A percentile compares a stretch with the other conserved stretches of the same genome.
Evolutionary conservation across 495 filamentous ascomycete genomes (phyloP).

Genomic region (Lepraria neglecta): DNA sequence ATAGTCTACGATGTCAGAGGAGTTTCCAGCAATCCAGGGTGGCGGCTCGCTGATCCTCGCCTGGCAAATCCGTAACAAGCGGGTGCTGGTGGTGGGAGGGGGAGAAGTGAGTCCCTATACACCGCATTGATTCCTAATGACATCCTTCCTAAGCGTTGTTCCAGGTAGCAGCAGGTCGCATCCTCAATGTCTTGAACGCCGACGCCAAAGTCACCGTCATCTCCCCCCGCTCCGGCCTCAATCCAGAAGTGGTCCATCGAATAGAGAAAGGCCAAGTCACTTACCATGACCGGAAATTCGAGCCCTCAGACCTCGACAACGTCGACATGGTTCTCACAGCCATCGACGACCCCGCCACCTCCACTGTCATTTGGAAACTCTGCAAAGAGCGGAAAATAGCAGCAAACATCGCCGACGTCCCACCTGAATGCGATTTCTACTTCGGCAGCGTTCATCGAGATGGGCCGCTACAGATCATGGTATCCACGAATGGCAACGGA

Average conservation of each 20-base stretch:
- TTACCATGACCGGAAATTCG: slow-evolving; percentile 75
- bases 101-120: slow-evolving; percentile 60
- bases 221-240: slow-evolving; percentile 70
- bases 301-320: slow-evolving; percentile 69
- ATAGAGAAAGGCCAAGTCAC: slow-evolving; percentile 64
- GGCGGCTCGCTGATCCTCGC: slow-evolving; percentile 90
- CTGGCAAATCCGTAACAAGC: slow-evolving; percentile 83
- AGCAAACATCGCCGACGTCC: slow-evolving; percentile 95
- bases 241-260: slow-evolving; percentile 79
- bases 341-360: slow-evolving; percentile 84
- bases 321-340: slow-evolving; percentile 86
- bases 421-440: slow-evolving; percentile 96
- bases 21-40: slow-evolving; percentile 75
- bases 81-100: slow-evolving; percentile 81
- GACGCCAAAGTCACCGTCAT: slow-evolving; percentile 85
- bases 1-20: slow-evolving; percentile 43
- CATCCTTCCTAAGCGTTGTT: slow-evolving; percentile 16
- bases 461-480: slow-evolving; percentile 95
- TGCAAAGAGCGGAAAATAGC: slow-evolving; percentile 80
- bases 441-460: slow-evolving; percentile 94
- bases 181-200: slow-evolving; percentile 86
- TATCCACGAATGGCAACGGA: slow-evolving; percentile 94
- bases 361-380: slow-evolving; percentile 79
- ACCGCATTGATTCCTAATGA: slow-evolving; percentile 2
- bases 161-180: slow-evolving; percentile 91